Base-by-base conservation (phyloP, 2,329 filamentous ascomycete genomes). In the Xylaria sp. region DNA sequence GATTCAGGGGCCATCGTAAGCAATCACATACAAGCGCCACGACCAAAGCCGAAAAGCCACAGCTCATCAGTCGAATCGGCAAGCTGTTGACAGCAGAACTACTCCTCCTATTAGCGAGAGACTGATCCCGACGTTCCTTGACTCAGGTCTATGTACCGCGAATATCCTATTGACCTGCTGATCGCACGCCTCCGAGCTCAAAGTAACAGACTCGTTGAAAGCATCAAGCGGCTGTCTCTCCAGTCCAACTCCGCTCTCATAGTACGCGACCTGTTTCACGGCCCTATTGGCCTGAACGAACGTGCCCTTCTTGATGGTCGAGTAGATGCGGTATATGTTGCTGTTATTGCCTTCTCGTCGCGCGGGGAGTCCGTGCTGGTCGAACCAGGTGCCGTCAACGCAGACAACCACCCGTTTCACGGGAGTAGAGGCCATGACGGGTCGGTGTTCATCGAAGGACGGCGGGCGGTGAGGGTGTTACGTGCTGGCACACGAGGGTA, bases 41-140 rank as follows among this genome's bases (percentile, higher is more conserved):
- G 70, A 37, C 73, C 73, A 60, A 75, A 75, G 8, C 75, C 76
- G 47, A 73, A 77, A 6, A 78, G 61, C 67, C 73, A 77, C 1
- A 77, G 59, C 59, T 78, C 74, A 59, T 76, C 73, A 19, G 62
- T 65, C 18, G 60, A 9, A 39, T 64, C 62, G 52, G 47, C 57
- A 3, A 55, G 69, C 10, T 54, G 63, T 57, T 64, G 59, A 18
- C 64, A 64, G 35, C 64, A 65, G 35, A 61, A 65, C 64, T 65
- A 59, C 9, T 34, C 49, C 16, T 9, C 9, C 19, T 34, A 46
- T 65, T 53, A 63, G 61, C 47, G 53, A 35, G 8, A 11, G 13
- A 2, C 3, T 19, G 37, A 16, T 2, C 3, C 39, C 19, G 11
- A 30, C 23, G 5, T 5, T 23, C 23, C 23, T 23, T 23, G 3